phyloP scores from a whole-genome alignment of 768 basidiomycete genomes.

The Mycena filopes region DNA sequence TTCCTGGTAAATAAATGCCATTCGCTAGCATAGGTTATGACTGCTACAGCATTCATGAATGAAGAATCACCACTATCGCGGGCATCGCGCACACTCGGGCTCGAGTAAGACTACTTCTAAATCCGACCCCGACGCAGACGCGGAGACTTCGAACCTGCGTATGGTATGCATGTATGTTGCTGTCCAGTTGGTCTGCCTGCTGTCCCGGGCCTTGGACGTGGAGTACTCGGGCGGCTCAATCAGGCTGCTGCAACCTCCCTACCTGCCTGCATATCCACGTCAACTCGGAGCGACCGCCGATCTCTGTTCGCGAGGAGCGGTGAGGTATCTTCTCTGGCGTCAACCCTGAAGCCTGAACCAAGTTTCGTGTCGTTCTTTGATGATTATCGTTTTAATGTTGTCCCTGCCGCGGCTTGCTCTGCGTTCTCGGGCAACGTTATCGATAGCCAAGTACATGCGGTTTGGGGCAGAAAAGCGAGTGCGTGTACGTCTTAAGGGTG shows the following conservation, averaged over 20 bases:
- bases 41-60: background rate
- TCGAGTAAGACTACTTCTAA: too few species aligned
- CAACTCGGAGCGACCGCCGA: background rate
- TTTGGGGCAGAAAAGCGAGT: background rate
- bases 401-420: background rate
- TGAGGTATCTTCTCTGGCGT: background rate
- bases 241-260: background rate
- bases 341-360: background rate
- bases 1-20: background rate
- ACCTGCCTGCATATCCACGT: background rate
- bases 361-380: too few species aligned
- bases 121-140: conserved; percentile 9
- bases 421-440: background rate
- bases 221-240: background rate
- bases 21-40: background rate
- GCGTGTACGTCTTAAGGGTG: background rate
- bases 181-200: background rate
- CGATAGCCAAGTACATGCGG: background rate
- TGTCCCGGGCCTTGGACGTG: background rate
- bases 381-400: too few species aligned
- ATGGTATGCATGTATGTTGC: background rate
- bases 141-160: conserved; percentile 13
- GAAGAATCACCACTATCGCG: background rate
- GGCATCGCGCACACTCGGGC: background rate
- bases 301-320: background rate